Evolutionary conservation across 2,329 filamentous ascomycete species (phyloP).

Genomic region (Aspergillus sp.): DNA sequence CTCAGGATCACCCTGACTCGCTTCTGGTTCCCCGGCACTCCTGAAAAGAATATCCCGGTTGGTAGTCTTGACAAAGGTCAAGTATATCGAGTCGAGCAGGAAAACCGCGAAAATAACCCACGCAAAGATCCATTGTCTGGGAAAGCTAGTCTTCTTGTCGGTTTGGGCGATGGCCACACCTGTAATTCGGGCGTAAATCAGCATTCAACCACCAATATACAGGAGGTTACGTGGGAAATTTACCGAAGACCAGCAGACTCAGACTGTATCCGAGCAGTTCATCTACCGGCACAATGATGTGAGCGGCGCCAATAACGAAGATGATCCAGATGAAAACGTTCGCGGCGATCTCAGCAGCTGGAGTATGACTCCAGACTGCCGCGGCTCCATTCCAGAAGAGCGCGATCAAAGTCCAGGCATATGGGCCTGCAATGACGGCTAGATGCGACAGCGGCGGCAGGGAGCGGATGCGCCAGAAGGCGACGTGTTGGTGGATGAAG

Average conservation of each 20-base stretch:
- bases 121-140: constrained; percentile 90
- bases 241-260: constrained; percentile 69
- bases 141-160: constrained; percentile 64
- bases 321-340: constrained; percentile 89
- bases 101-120: constrained; percentile 77
- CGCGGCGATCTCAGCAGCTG: constrained; percentile 74
- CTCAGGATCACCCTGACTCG: constrained; percentile 49
- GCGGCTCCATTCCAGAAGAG: constrained; percentile 89
- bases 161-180: constrained; percentile 76
- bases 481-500: constrained; percentile 73
- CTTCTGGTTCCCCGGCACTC: constrained; percentile 33
- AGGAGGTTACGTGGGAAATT: background rate
- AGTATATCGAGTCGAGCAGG: constrained; percentile 63
- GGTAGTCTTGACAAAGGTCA: constrained; percentile 34
- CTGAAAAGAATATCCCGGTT: constrained; percentile 38
- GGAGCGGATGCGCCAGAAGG: constrained; percentile 77
- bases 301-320: constrained; percentile 72
- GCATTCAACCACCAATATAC: background rate
- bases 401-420: constrained; percentile 83
- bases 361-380: constrained; percentile 66
- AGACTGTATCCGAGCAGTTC: constrained; percentile 77
- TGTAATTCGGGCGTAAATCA: constrained; percentile 23
- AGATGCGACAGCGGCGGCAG: constrained; percentile 74
- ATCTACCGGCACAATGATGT: constrained; percentile 72
- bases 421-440: constrained; percentile 71